These are phyloP conservation scores for Cydonia oblonga DNA, from an alignment of 331 rosid species.

Conservation along the genomic window DNA sequence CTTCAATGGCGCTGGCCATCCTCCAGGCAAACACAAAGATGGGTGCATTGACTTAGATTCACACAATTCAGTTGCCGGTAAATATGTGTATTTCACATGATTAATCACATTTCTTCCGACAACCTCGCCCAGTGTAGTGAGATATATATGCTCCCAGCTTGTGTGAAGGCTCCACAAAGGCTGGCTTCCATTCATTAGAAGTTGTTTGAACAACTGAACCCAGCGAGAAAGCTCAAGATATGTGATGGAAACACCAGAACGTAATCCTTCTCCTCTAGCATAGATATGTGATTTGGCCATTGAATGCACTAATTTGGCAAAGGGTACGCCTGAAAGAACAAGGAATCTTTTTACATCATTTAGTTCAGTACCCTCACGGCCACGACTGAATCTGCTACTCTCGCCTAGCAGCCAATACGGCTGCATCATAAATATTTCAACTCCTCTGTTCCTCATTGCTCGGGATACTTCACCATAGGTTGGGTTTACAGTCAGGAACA, in stretches of 20 bases:
- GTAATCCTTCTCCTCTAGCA: conserved; percentile 56
- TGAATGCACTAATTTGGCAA: conserved; percentile 41
- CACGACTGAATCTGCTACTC: conserved; percentile 14
- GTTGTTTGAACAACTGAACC: conserved; percentile 73
- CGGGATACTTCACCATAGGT: conserved; percentile 80
- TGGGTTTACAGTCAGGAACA: conserved; percentile 88
- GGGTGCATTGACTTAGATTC: conserved; percentile 17
- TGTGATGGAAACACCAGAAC: conserved; percentile 34
- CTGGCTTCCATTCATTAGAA: conserved; percentile 59
- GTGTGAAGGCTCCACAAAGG: conserved; percentile 72
- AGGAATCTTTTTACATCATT: conserved; percentile 61
- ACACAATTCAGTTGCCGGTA: conserved; percentile 21
- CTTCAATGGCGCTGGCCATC: conserved; percentile 65
- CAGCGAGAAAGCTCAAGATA: conserved; percentile 83
- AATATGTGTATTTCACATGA: conserved; percentile 40
- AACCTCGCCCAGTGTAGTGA: conserved; percentile 59
- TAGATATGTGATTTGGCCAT: conserved; percentile 69
- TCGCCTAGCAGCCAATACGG: conserved; percentile 59
- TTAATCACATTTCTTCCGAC: conserved; percentile 35
- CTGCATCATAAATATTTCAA: conserved; percentile 80
- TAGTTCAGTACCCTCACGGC: conserved; percentile 30
- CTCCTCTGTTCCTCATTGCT: conserved; percentile 97
- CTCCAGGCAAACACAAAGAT: conserved; percentile 63
- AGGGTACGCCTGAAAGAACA: conserved; percentile 53
- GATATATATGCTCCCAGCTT: conserved; percentile 85